Conservation (phyloP, 768 basidiomycete species). For the Sporobolomyces phaffii region DNA sequence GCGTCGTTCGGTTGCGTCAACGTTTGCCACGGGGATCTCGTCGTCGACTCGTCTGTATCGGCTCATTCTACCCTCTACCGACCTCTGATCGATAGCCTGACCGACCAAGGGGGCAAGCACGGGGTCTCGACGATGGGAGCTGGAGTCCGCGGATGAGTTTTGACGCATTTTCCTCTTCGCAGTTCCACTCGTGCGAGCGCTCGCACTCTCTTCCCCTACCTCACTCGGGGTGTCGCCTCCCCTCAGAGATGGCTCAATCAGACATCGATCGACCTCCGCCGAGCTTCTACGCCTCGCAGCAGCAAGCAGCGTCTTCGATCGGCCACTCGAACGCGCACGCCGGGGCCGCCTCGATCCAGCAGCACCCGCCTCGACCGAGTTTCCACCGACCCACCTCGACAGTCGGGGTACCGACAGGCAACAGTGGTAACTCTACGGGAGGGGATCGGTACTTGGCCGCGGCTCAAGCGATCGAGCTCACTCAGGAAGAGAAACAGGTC, state of each 20-base stretch:
- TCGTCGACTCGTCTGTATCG: too few relatives aligned
- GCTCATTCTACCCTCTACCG: too few relatives aligned
- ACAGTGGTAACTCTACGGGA: neutral
- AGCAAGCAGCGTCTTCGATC: conserved; percentile 7
- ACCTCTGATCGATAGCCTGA: too few relatives aligned
- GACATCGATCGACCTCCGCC: too few relatives aligned
- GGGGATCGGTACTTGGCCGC: neutral
- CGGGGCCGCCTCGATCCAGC: neutral
- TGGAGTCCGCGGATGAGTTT: neutral
- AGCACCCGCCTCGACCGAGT: neutral
- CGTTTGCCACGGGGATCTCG: too few relatives aligned
- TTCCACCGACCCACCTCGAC: neutral
- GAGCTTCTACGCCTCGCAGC: neutral
- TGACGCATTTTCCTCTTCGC: neutral
- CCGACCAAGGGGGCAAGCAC: too few relatives aligned
- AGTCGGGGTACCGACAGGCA: neutral
- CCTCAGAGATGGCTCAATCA: too few relatives aligned
- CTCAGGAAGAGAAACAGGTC: conserved; percentile 20
- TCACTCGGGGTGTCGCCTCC: too few relatives aligned
- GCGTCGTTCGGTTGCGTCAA: too few relatives aligned
- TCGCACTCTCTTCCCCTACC: too few relatives aligned
- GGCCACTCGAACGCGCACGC: neutral
- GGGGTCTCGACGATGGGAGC: neutral
- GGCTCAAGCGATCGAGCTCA: conserved; percentile 11
- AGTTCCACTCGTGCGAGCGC: too few relatives aligned